Base-by-base conservation (phyloP, 2,329 filamentous ascomycete genomes). In the Stachybotrys echinatus region DNA sequence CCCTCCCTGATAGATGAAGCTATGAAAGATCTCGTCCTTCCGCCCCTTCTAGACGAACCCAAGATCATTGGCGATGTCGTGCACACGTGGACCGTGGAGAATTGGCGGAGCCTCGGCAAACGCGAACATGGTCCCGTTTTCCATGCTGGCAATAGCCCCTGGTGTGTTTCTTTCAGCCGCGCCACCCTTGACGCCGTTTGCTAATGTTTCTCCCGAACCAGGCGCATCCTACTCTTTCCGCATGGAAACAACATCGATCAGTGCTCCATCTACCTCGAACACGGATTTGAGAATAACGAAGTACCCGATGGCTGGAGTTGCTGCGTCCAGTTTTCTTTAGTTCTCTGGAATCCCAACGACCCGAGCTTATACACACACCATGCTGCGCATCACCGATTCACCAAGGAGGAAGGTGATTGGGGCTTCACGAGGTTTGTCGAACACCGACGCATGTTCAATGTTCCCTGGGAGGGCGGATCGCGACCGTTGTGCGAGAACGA, bases 391-490 rank as follows among this genome's bases (percentile, higher is more conserved):
- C 94, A 99, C 66, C 87, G 94, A 52, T 99, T 97, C 69, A 97
- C 91, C 4, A 89, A 88, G 55, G 94, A 97, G 42, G 94, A 99
- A 69, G 91, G 90, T 21, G 94, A 99, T 62, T 99, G 94, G 94
- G 94, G 94, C 2, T 99, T 99, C 67, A 99, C 94, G n/a, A 79
- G 92, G 50, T 99, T 97, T 64, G 84, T 91, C 12, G 94, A 97
- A 66, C 79, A 95, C 46, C 81, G 90, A 48, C 87, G 84, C 61
- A 86, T 97, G 66, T 95, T 96, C 64, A 86, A 85, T 53, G 75
- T 84, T 31, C 79, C 83, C 2, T 95, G 87, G 81, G 88, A 94
- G 50, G 81, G 83, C 20, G 73, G 75, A 20, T 74, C 70, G 37
- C 80, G 88, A 50, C 89, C 87, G 8, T 77, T 95, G 56, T 80